Base-by-base conservation (phyloP, 2,329 filamentous ascomycete genomes). In the Aspergillus caelatus region DNA sequence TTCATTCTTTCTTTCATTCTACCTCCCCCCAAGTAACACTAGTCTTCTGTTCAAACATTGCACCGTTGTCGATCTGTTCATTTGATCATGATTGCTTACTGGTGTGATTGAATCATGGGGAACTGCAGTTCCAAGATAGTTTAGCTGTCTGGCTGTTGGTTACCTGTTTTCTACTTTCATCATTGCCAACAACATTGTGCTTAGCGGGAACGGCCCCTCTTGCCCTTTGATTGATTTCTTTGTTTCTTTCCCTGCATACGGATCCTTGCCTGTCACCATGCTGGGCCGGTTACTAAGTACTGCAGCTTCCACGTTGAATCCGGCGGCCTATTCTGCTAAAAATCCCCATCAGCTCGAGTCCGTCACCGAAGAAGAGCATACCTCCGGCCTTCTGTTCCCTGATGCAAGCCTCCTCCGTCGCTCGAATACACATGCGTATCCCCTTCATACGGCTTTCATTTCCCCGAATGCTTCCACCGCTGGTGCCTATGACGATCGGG, bases 361-460 rank as follows among this genome's bases (percentile, higher is more conserved):
- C 28, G 79, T 81, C 28, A 82, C 80, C 1, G 81, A 83, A 65
- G 81, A 83, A 67, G 80, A 81, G 65, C 81, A 83, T 66, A 83
- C 81, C 6, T 80, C 80, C 53, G 78, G 79, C 45, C 75, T 83
- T 53, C 72, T 83, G 59, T 83, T 82, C 65, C 81, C 81, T 39
- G 80, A 82, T 70, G 75, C 77, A 46, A 80, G 74, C 62, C 72
- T 78, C 16, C 78, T 79, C 60, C 77, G 78, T 61, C 77, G 74
- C 41, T 80, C 79, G 50, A 75, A 77, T 68, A 75, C 72, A 55
- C 75, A 78, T 67, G 75, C 75, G n/a, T 79, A 76, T 64, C 77
- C 77, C 63, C 72, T 79, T 23, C 80, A 79, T 67, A 76, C 79
- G 53, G 75, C 76, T 45, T 74, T 77, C 62, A 73, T 79, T 68